A percentile compares a stretch with the other conserved stretches of the same genome.
Conservation (phyloP, 306 rosid species). For the Castanea mollissima region DNA sequence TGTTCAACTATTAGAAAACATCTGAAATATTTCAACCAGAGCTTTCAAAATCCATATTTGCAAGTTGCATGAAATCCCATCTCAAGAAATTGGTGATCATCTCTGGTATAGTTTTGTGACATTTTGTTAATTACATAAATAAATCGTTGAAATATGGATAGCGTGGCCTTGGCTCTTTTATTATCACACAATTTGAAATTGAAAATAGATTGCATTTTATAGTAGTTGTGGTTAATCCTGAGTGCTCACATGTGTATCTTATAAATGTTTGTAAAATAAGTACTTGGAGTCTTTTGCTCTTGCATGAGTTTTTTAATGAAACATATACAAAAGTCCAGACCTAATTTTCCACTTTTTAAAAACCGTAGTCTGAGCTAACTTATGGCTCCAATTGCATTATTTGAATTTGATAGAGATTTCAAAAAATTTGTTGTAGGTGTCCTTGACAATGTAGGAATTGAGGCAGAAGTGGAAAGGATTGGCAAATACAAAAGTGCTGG, state of each 20-base stretch:
- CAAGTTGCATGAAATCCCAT: not conserved
- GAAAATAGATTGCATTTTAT: not conserved
- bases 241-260: constrained; percentile 9
- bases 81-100: not conserved
- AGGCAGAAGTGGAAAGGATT: constrained; percentile 83
- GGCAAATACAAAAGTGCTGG: constrained; percentile 94
- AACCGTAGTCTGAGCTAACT: not conserved
- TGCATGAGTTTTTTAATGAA: not conserved
- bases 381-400: constrained; percentile 17
- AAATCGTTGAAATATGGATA: not conserved
- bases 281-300: not conserved
- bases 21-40: not conserved
- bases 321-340: not conserved
- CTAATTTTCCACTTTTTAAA: not conserved
- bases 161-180: not conserved
- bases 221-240: not conserved
- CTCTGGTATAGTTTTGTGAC: not conserved
- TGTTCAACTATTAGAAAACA: not conserved
- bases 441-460: constrained; percentile 80
- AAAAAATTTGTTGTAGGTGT: constrained; percentile 47
- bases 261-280: constrained; percentile 7
- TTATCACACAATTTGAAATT: not conserved
- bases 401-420: not conserved
- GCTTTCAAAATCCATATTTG: not conserved
- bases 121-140: not conserved